phyloP scores from a whole-genome alignment of 306 rosid genomes.

The Gleditsia sinensis region DNA sequence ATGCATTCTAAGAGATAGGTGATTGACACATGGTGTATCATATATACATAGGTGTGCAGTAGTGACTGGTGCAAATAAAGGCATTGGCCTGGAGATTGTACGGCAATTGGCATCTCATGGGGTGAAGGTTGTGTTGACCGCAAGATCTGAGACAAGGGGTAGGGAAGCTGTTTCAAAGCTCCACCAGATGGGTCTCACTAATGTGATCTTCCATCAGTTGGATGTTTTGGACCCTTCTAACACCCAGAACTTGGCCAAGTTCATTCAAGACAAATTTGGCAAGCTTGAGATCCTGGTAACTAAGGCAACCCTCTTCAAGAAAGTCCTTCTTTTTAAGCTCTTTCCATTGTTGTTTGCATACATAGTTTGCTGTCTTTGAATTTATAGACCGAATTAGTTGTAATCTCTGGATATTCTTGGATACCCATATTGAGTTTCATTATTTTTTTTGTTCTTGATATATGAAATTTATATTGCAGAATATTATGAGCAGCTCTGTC shows the following conservation, averaged over 20 bases:
- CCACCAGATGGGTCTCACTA: slow-evolving; percentile 38
- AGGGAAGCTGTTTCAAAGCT: slow-evolving; percentile 45
- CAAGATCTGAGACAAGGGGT: slow-evolving; percentile 53
- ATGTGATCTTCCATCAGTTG: slow-evolving; percentile 55
- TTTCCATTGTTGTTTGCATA: too few species aligned
- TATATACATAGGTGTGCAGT: slow-evolving; percentile 43
- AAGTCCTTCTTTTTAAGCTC: too few species aligned
- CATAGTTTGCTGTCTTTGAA: too few species aligned
- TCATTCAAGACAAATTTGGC: slow-evolving; percentile 32
- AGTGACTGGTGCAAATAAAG: slow-evolving; percentile 63
- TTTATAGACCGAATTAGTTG: too few species aligned
- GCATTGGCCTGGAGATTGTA: slow-evolving; percentile 53
- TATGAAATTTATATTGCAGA: too few species aligned
- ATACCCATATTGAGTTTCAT: too few species aligned
- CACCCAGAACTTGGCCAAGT: slow-evolving; percentile 49
- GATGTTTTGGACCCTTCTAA: slow-evolving; percentile 50
- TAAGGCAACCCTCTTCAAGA: too few species aligned
- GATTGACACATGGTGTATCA: not conserved
- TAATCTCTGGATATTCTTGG: too few species aligned
- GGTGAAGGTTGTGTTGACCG: slow-evolving; percentile 53
- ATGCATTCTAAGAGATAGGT: too few species aligned
- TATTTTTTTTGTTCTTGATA: too few species aligned
- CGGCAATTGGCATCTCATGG: slow-evolving; percentile 49
- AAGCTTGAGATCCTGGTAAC: slow-evolving; percentile 61
- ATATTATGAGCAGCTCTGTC: too few species aligned